These are phyloP conservation scores for Fusarium albosuccineum DNA, from an alignment of 2,329 filamentous ascomycete species.

Conservation along the genomic window DNA sequence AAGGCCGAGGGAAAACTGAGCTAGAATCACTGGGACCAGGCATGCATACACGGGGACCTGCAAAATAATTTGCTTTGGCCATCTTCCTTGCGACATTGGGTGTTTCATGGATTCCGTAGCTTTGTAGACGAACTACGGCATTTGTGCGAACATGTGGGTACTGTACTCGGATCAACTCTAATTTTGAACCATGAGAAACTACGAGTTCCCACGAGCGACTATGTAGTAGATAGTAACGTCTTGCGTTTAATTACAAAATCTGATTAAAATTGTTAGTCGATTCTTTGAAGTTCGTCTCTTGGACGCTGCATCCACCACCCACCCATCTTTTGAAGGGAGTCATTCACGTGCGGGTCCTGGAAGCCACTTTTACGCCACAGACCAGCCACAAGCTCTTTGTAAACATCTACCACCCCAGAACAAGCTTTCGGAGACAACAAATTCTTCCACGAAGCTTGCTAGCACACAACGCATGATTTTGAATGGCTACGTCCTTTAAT, in stretches of 20 bases:
- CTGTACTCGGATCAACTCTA: constrained; percentile 24
- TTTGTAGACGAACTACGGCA: constrained; percentile 14
- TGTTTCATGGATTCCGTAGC: constrained; percentile 17
- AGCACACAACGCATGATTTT: neutral
- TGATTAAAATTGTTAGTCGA: neutral
- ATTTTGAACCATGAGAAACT: constrained; percentile 24
- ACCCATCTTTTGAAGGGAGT: no score
- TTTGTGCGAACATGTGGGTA: constrained; percentile 5
- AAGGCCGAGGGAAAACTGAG: constrained; percentile 79
- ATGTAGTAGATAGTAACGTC: constrained; percentile 34
- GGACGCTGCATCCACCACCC: no score
- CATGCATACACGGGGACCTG: constrained; percentile 25
- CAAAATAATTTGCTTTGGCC: constrained; percentile 8
- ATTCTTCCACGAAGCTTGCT: neutral
- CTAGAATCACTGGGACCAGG: constrained; percentile 48
- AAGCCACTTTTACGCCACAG: neutral
- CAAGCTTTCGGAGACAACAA: neutral
- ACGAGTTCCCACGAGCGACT: constrained; percentile 22
- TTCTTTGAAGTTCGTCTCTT: no score
- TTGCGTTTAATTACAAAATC: constrained; percentile 12
- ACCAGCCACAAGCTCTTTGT: neutral
- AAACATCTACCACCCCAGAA: neutral
- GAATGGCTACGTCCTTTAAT: constrained; percentile 11
- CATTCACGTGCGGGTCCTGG: constrained; percentile 7
- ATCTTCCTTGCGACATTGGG: constrained; percentile 14